Evolutionary conservation across 768 basidiomycete genomes (phyloP).

Genomic region (Kondoa subrosea): DNA sequence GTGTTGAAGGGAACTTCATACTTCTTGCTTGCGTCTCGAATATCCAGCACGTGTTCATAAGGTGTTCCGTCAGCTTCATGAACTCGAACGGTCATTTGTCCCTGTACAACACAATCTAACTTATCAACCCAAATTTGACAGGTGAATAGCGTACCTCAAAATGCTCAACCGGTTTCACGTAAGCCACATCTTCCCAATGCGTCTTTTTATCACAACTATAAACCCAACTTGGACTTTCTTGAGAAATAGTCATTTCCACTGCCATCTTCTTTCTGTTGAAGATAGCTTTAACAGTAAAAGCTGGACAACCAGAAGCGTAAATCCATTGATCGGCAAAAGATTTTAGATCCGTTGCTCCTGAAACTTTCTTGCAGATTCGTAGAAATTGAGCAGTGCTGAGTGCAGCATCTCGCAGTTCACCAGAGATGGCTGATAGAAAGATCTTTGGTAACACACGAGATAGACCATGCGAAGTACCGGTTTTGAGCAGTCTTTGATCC

Average conservation of each 20-base stretch:
- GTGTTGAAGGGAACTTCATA: conserved; percentile 98
- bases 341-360: conserved; percentile 55
- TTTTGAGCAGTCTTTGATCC: conserved; percentile 80
- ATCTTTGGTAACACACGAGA: conserved; percentile 88
- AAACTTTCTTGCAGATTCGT: conserved; percentile 78
- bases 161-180: conserved; percentile 48
- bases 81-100: conserved; percentile 95
- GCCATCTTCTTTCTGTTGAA: conserved; percentile 98
- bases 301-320: conserved; percentile 87
- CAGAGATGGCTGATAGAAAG: conserved; percentile 81
- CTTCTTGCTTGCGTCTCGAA: conserved; percentile 69
- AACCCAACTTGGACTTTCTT: conserved; percentile 54
- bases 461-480: conserved; percentile 82
- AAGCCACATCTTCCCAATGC: conserved; percentile 24
- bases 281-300: conserved; percentile 69
- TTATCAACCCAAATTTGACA: conserved; percentile 28
- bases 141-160: conserved; percentile 51
- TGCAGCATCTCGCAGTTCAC: conserved; percentile 55
- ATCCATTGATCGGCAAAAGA: conserved; percentile 99
- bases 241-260: conserved; percentile 85
- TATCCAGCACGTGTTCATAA: conserved; percentile 92
- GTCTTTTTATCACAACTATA: conserved; percentile 17
- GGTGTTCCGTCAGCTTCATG: conserved; percentile 99
- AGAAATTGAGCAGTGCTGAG: conserved; percentile 82
- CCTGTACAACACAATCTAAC: conserved; percentile 32